Percentiles rank a stretch among this genome's conserved stretches.
Conservation (phyloP, 495 filamentous ascomycete genomes). For the Penicillium lividum region DNA sequence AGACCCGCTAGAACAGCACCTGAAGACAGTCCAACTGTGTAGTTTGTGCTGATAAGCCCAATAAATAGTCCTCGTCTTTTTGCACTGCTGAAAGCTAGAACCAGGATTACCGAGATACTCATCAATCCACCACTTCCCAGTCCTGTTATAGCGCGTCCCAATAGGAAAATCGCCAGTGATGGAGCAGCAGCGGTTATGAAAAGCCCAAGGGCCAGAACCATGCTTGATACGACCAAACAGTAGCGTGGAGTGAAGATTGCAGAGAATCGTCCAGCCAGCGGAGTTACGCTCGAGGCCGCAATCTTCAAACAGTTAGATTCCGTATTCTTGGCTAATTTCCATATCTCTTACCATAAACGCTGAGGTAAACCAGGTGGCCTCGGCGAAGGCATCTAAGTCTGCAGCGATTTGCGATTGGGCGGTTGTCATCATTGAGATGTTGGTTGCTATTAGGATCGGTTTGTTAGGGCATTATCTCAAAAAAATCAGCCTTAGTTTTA, state of each 20-base stretch:
- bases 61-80: constrained; percentile 67
- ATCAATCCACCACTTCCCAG: constrained; percentile 66
- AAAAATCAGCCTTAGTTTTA: neutral
- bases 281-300: constrained; percentile 64
- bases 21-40: constrained; percentile 67
- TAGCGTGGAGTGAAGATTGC: constrained; percentile 65
- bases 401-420: constrained; percentile 70
- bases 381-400: constrained; percentile 69
- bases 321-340: neutral
- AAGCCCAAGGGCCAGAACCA: constrained; percentile 60
- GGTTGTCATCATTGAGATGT: constrained; percentile 76
- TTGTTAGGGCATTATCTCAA: neutral
- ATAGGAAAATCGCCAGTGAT: constrained; percentile 59
- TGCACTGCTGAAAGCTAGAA: constrained; percentile 64
- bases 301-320: constrained; percentile 46
- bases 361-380: constrained; percentile 75
- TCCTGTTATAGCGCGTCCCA: constrained; percentile 65
- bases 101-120: constrained; percentile 66
- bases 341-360: constrained; percentile 55
- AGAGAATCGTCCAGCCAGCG: constrained; percentile 64
- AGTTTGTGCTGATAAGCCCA: constrained; percentile 64
- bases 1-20: constrained; percentile 72
- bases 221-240: constrained; percentile 57
- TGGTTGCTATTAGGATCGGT: constrained; percentile 50
- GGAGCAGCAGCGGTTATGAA: constrained; percentile 60